Base-by-base conservation (phyloP, 805 yeast genomes). In the Monosporozyma servazzii region DNA sequence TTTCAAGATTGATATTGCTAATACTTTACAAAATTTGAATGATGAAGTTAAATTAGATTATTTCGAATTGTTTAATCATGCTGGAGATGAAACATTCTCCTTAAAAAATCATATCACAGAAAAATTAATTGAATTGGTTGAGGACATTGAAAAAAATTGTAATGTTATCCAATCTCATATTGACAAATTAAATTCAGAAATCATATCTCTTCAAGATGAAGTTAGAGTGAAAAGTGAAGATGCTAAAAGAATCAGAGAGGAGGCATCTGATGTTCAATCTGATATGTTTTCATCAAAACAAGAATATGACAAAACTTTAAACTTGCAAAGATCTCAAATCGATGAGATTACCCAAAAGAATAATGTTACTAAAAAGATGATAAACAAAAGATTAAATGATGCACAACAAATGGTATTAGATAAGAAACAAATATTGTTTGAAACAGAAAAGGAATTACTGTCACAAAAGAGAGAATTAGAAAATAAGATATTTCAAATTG, bases 291-390 rank as follows among this genome's bases (percentile, higher is more conserved):
- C 79, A 10, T 76, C 75, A 58, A 78, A 56, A 71, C 76, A 44
- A 75, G 77, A 79, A 69, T 74, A 44, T 70, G 78, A 56, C 80
- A 80, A 55, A 68, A 76, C 27, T 71, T 76, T 37, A 68, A 78
- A 40, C 5, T 53, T 61, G 27, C 77, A 80, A 52, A 76, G 78
- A 49, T 76, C 82, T n/a, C 85, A 84, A 61, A 75, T 81, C 48
- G 90, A 84, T 63, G 76, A 77, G 60, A 65, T 81, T 50, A 86
- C 82, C 55, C 72, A 78, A 37, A 85, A 81, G 52, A 65, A 84
- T 47, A 76, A 76, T 48, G 58, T 56, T 58, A 71, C 70, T 11
- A 71, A 78, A 63, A 74, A 76, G 52, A 70, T 72, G 20, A 69
- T 71, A 40, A 72, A 78, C 13, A 75, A 49, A 20, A 51, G 47